Percentiles rank a stretch among this genome's conserved stretches.
Conservation (phyloP, 2,329 filamentous ascomycete genomes). For the Paraconiothyrium brasiliense region DNA sequence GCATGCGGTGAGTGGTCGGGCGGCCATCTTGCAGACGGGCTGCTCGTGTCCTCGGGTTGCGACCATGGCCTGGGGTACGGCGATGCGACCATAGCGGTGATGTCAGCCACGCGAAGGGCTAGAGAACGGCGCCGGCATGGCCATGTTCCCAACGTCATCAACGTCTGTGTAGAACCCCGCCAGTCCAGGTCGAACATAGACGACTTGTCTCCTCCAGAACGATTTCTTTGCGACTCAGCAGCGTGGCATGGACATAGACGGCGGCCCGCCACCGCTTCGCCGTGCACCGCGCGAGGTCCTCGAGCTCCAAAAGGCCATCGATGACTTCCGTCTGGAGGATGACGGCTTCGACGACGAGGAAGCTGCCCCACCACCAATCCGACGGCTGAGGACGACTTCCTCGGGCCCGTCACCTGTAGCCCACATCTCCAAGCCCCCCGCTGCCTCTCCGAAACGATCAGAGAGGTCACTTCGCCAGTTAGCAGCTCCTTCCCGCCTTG, state of each 20-base stretch:
- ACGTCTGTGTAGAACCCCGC: slow-evolving; percentile 1
- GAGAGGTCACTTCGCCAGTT: background rate
- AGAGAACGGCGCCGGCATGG: slow-evolving; percentile 5
- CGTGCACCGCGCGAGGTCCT: slow-evolving; percentile 20
- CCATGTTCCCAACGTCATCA: slow-evolving; percentile 14
- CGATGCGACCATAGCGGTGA: slow-evolving; percentile 5
- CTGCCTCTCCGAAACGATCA: background rate
- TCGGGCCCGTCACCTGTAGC: slow-evolving; percentile 5
- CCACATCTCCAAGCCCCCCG: slow-evolving; percentile 1
- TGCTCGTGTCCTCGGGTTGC: background rate
- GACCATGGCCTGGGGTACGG: background rate
- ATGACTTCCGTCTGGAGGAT: slow-evolving; percentile 22
- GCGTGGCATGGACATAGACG: slow-evolving; percentile 22
- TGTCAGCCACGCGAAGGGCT: slow-evolving; percentile 14
- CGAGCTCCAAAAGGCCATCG: slow-evolving; percentile 25
- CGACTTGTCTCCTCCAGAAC: background rate
- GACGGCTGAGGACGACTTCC: slow-evolving; percentile 1
- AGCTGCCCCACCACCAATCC: slow-evolving; percentile 23
- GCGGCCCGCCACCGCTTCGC: slow-evolving; percentile 26
- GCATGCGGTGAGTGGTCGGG: slow-evolving; percentile 1
- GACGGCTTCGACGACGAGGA: slow-evolving; percentile 28
- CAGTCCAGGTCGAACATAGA: background rate
- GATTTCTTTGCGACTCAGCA: slow-evolving; percentile 5
- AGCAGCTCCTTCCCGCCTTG: background rate
- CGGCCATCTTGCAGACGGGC: background rate